phyloP scores from a whole-genome alignment of 2,329 filamentous ascomycete species.

The Rasamsonia emersonii region DNA sequence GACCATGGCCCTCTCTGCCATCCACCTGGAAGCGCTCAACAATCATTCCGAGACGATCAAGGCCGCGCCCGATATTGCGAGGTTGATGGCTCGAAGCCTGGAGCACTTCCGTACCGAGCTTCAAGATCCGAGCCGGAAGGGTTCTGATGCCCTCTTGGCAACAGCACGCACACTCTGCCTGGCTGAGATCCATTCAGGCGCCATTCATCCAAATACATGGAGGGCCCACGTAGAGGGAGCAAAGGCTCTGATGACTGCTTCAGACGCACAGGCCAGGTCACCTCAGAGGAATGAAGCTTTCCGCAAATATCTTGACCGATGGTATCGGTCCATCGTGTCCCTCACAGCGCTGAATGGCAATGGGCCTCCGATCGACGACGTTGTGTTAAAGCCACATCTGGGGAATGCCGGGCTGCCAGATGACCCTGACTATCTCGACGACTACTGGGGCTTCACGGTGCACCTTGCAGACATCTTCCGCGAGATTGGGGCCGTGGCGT shows the following conservation, averaged over 20 bases:
- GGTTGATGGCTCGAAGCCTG: constrained; percentile 32
- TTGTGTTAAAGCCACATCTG: constrained; percentile 11
- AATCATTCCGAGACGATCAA: constrained; percentile 29
- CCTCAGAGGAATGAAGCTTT: constrained; percentile 22
- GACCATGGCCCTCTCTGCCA: constrained; percentile 35
- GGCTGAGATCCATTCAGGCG: constrained; percentile 35
- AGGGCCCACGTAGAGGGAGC: constrained; percentile 36
- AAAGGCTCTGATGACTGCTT: constrained; percentile 26
- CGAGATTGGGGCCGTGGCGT: constrained; percentile 29
- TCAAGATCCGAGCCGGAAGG: constrained; percentile 21
- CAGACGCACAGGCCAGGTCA: constrained; percentile 11
- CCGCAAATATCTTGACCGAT: constrained; percentile 30
- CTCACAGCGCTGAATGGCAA: constrained; percentile 33
- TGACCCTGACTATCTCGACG: constrained; percentile 30
- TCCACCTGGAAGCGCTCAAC: constrained; percentile 31
- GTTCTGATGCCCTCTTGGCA: constrained; percentile 29
- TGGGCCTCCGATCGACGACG: constrained; percentile 26
- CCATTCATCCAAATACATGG: constrained; percentile 33
- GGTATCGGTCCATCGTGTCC: constrained; percentile 36
- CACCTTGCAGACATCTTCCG: constrained; percentile 31
- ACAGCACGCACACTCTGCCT: constrained; percentile 36
- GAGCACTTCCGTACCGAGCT: constrained; percentile 34
- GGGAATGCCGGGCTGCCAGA: constrained; percentile 9
- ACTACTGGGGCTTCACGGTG: constrained; percentile 36
- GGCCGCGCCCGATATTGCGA: constrained; percentile 28